These are phyloP conservation scores for Lactifluus subvellereus DNA, from an alignment of 768 basidiomycete genomes.

Conservation along the genomic window DNA sequence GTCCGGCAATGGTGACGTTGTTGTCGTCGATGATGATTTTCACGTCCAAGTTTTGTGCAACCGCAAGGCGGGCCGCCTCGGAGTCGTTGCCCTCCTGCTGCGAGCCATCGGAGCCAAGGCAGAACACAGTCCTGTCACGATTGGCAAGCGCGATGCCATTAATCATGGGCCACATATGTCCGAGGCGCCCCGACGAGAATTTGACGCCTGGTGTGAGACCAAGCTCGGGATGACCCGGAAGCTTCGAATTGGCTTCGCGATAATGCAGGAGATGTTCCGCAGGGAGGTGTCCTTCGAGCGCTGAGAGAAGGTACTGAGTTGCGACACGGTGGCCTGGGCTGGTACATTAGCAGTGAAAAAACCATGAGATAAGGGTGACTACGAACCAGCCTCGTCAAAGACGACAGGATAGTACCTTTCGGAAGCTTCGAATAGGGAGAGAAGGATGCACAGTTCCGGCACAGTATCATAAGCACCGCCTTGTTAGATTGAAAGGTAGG, in stretches of 20 bases:
- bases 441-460: conserved; percentile 77
- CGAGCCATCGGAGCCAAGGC: conserved; percentile 84
- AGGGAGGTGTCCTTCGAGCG: conserved; percentile 65
- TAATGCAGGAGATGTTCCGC: conserved; percentile 78
- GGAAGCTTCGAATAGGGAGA: conserved; percentile 61
- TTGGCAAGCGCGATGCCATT: conserved; percentile 83
- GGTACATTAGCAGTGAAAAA: conserved; percentile 13
- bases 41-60: conserved; percentile 76
- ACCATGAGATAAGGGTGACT: background rate
- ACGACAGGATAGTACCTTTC: conserved; percentile 62
- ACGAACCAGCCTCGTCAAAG: conserved; percentile 77
- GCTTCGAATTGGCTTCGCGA: conserved; percentile 78
- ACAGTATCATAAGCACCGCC: conserved; percentile 58
- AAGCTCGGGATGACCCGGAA: conserved; percentile 86
- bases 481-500: conserved; percentile 3
- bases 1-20: conserved; percentile 89
- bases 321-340: conserved; percentile 78
- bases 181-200: conserved; percentile 89
- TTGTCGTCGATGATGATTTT: conserved; percentile 88
- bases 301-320: conserved; percentile 80
- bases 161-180: conserved; percentile 86
- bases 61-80: conserved; percentile 82
- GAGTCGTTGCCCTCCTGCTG: conserved; percentile 92
- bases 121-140: conserved; percentile 69
- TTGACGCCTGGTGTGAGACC: conserved; percentile 90